Percentiles rank a stretch among this genome's conserved stretches.
Conservation (phyloP, 225 moss, liverwort and hornwort species). For the Marchantia paleacea region DNA sequence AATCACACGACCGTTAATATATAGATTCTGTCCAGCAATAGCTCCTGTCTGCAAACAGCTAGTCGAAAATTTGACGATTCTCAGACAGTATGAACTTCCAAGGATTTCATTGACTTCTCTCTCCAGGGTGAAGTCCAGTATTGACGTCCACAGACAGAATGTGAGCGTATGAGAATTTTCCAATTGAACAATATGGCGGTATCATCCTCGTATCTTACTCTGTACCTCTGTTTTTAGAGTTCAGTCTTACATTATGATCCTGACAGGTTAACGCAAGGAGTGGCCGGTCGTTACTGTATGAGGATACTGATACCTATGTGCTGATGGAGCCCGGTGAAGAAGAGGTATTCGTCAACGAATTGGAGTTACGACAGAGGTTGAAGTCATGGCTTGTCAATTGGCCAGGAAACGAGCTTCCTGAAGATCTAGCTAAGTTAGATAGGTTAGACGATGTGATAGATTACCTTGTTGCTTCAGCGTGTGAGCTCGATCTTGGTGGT, state of each 20-base stretch:
- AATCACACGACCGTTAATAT: too few species aligned
- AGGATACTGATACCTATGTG: slow-evolving; percentile 62
- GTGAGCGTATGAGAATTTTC: neutral
- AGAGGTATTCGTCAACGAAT: slow-evolving; percentile 72
- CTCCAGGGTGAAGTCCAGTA: neutral
- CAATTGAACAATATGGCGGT: neutral
- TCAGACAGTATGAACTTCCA: neutral
- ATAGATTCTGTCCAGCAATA: too few species aligned
- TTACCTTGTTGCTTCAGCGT: slow-evolving; percentile 67
- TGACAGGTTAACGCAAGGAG: slow-evolving; percentile 49
- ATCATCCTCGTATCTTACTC: neutral
- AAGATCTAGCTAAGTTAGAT: slow-evolving; percentile 57
- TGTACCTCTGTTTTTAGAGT: neutral
- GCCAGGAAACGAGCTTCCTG: slow-evolving; percentile 67
- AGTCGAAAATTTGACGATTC: neutral
- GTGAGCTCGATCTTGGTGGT: slow-evolving; percentile 84
- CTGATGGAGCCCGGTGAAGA: slow-evolving; percentile 93
- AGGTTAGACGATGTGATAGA: slow-evolving; percentile 69
- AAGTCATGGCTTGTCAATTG: slow-evolving; percentile 81
- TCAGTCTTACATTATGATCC: neutral
- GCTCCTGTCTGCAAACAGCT: too few species aligned
- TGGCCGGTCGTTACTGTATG: slow-evolving; percentile 63
- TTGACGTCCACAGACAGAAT: neutral
- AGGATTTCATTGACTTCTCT: neutral
- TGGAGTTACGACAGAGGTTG: slow-evolving; percentile 70